These are phyloP conservation scores for Trichoderma pleuroti DNA, from an alignment of 2,329 filamentous ascomycete genomes.

Conservation along the genomic window DNA sequence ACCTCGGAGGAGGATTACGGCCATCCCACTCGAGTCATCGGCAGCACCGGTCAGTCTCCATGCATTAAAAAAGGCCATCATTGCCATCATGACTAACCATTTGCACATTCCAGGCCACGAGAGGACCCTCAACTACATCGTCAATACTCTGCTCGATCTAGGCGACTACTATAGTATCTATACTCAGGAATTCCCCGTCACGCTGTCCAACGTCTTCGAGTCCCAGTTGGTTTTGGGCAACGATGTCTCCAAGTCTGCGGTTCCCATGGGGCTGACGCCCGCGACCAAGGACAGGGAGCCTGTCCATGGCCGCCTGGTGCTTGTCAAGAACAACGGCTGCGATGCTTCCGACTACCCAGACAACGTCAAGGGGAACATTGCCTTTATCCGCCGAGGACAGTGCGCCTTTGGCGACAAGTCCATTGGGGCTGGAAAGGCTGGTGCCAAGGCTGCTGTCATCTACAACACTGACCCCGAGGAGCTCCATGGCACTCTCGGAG, in stretches of 20 bases:
- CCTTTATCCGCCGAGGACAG: constrained; percentile 64
- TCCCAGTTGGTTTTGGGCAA: constrained; percentile 55
- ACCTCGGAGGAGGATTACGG: constrained; percentile 57
- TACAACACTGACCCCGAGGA: constrained; percentile 67
- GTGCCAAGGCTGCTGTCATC: constrained; percentile 67
- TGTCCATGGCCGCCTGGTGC: constrained; percentile 57
- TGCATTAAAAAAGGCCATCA: background rate
- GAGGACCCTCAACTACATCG: constrained; percentile 63
- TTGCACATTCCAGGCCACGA: constrained; percentile 49
- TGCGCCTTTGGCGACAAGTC: constrained; percentile 73
- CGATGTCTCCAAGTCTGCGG: constrained; percentile 46
- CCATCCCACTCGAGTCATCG: constrained; percentile 69
- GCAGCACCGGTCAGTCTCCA: constrained; percentile 52
- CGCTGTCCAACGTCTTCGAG: constrained; percentile 58
- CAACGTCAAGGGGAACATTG: constrained; percentile 59
- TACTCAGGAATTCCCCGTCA: constrained; percentile 62
- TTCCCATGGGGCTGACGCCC: constrained; percentile 64
- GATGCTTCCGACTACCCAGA: constrained; percentile 59
- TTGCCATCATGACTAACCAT: background rate
- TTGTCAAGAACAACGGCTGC: constrained; percentile 63
- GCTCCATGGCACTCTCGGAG: constrained; percentile 66
- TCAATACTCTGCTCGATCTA: constrained; percentile 50
- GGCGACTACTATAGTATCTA: constrained; percentile 60
- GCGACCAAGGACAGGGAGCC: constrained; percentile 58
- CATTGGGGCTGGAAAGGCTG: constrained; percentile 61